Evolutionary conservation across 2,329 filamentous ascomycete species (phyloP).

Genomic region (Bisporella sp.): DNA sequence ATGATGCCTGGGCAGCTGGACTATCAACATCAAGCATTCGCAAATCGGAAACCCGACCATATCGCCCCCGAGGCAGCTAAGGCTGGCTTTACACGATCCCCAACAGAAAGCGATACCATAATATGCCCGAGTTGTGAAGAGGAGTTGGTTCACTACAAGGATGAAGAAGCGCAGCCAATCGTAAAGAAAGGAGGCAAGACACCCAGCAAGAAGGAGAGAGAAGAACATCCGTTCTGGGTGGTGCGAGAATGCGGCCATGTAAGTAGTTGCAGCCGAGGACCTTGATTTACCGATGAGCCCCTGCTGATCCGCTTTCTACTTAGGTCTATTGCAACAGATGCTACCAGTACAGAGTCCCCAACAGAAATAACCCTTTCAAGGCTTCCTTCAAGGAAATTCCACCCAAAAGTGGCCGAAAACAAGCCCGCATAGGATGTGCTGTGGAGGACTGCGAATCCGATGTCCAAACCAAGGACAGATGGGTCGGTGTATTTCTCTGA

Average conservation of each 20-base stretch:
- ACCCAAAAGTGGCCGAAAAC: conserved; percentile 26
- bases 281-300: conserved; percentile 1
- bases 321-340: conserved; percentile 59
- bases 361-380: conserved; percentile 21
- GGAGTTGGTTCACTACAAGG: conserved; percentile 67
- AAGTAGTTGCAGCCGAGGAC: conserved; percentile 29
- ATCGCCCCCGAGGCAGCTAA: conserved; percentile 43
- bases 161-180: conserved; percentile 19
- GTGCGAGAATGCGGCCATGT: conserved; percentile 90
- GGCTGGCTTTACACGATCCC: conserved; percentile 75
- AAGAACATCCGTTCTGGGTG: conserved; percentile 86
- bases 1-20: conserved; percentile 22
- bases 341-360: conserved; percentile 45
- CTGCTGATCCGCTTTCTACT: conserved; percentile 15
- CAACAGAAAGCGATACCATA: conserved; percentile 63
- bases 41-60: conserved; percentile 22
- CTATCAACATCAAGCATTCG: conserved; percentile 18
- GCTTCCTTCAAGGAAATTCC: conserved; percentile 27
- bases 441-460: conserved; percentile 51
- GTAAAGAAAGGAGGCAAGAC: conserved; percentile 38
- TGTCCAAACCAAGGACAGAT: conserved; percentile 45
- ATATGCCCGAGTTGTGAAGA: conserved; percentile 83
- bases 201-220: conserved; percentile 40
- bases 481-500: conserved; percentile 51
- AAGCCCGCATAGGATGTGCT: conserved; percentile 35